Conservation (phyloP, 2,329 filamentous ascomycete species). For the Didymella segeticola region DNA sequence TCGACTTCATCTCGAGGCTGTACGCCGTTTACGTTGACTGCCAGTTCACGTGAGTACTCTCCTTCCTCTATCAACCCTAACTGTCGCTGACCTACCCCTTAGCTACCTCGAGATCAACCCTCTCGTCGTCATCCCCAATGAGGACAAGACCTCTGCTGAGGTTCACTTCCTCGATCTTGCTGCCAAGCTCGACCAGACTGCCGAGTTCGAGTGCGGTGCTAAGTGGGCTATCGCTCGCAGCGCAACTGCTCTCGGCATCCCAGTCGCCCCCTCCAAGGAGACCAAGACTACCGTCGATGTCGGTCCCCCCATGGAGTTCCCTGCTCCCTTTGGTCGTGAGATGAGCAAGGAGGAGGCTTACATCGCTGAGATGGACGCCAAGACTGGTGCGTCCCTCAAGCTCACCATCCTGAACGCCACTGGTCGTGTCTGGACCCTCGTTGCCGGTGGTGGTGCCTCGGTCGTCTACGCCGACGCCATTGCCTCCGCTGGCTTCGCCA, state of each 20-base stretch:
- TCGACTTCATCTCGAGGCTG: constrained; percentile 98
- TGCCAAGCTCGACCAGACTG: constrained; percentile 98
- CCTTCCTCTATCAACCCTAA: background rate
- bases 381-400: constrained; percentile 99
- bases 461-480: constrained; percentile 99
- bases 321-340: constrained; percentile 97
- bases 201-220: constrained; percentile 98
- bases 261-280: constrained; percentile 64
- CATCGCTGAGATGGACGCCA: constrained; percentile 97
- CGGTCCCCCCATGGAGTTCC: constrained; percentile 98
- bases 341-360: constrained; percentile 99
- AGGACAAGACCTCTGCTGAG: constrained; percentile 85
- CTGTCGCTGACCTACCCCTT: constrained; percentile 21
- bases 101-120: constrained; percentile 99
- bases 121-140: constrained; percentile 95
- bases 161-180: constrained; percentile 99
- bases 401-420: constrained; percentile 91
- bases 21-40: constrained; percentile 99
- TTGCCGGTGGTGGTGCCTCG: constrained; percentile 98
- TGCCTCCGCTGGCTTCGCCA: constrained; percentile 91
- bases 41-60: constrained; percentile 78
- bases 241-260: constrained; percentile 84
- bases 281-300: constrained; percentile 92
- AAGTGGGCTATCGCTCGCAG: constrained; percentile 98
- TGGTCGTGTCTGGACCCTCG: constrained; percentile 96